Evolutionary conservation across 1,139 yeast species (phyloP).

Genomic region (Yamadazyma diospyri): DNA sequence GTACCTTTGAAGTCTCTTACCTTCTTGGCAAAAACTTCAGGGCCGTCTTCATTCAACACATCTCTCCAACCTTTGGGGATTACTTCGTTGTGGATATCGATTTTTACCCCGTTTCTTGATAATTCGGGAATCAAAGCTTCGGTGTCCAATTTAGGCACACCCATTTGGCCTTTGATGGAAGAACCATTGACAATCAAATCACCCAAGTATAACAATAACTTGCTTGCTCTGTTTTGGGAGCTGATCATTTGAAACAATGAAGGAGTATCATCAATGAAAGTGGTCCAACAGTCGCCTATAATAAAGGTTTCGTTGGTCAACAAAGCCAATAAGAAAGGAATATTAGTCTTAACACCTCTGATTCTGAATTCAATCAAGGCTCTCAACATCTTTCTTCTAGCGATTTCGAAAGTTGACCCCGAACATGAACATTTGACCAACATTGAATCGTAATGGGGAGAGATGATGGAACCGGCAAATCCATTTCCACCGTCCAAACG

Average conservation of each 20-base stretch:
- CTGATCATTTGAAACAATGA: slow-evolving; percentile 90
- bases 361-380: slow-evolving; percentile 96
- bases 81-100: slow-evolving; percentile 57
- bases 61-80: slow-evolving; percentile 89
- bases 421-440: slow-evolving; percentile 96
- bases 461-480: slow-evolving; percentile 95
- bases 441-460: slow-evolving; percentile 98
- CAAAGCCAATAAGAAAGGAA: slow-evolving; percentile 91
- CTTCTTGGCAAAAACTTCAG: slow-evolving; percentile 82
- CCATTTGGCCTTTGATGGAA: slow-evolving; percentile 91
- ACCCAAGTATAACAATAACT: slow-evolving; percentile 81
- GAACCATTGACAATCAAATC: slow-evolving; percentile 95
- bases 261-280: slow-evolving; percentile 97
- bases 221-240: slow-evolving; percentile 96
- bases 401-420: slow-evolving; percentile 94
- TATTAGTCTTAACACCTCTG: slow-evolving; percentile 97
- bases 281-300: slow-evolving; percentile 92
- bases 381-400: slow-evolving; percentile 95
- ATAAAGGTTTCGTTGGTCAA: slow-evolving; percentile 90
- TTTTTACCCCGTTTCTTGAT: slow-evolving; percentile 46
- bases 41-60: slow-evolving; percentile 77
- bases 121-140: slow-evolving; percentile 75
- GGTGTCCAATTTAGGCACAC: slow-evolving; percentile 74
- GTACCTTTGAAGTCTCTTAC: slow-evolving; percentile 85
- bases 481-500: slow-evolving; percentile 99